Percentiles rank a stretch among this genome's conserved stretches.
These are phyloP conservation scores for Colletotrichum navitas DNA, from an alignment of 2,329 filamentous ascomycete species.

Conservation along the genomic window DNA sequence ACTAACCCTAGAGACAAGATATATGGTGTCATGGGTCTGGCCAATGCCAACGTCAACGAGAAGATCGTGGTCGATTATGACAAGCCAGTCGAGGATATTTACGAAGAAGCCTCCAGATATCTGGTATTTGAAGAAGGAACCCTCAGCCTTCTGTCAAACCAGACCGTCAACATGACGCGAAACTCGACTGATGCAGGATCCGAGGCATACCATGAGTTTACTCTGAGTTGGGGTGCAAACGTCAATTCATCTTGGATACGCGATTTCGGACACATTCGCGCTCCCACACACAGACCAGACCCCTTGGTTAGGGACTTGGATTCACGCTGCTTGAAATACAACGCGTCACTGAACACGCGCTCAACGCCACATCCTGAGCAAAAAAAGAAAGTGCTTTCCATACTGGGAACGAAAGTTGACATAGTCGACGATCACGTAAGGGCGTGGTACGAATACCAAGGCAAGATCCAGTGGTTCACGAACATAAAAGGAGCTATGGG, in stretches of 20 bases:
- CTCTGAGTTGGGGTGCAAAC: background rate
- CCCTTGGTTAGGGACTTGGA: background rate
- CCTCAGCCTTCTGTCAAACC: background rate
- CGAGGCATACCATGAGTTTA: background rate
- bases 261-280: background rate
- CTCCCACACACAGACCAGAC: background rate
- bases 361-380: background rate
- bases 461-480: background rate
- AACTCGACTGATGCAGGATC: background rate
- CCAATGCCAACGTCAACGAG: background rate
- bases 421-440: background rate
- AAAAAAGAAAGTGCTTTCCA: background rate
- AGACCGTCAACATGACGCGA: background rate
- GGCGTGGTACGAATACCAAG: background rate
- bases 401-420: background rate
- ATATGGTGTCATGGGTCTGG: background rate
- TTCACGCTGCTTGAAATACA: background rate
- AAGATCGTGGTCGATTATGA: conserved; percentile 2
- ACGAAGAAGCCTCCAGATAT: conserved; percentile 2
- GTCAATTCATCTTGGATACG: conserved; percentile 1
- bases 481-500: background rate
- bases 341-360: background rate
- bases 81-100: background rate
- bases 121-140: background rate
- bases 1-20: conserved; percentile 1